Evolutionary conservation across 176 grass and related monocot species (phyloP).

Genomic region (Avena atlantica): DNA sequence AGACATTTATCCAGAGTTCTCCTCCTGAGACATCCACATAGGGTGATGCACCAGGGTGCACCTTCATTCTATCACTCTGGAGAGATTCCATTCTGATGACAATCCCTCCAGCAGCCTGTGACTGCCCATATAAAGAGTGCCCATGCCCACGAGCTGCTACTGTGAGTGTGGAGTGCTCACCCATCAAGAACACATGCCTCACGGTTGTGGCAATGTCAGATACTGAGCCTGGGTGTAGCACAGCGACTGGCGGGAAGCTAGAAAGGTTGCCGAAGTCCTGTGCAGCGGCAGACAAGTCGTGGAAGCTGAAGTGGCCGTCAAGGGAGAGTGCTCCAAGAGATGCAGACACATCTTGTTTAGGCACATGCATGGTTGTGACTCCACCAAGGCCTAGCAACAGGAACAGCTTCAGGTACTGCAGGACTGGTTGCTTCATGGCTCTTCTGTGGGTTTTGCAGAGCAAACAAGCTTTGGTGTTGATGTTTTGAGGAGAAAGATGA

Average conservation of each 20-base stretch:
- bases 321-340: conserved; percentile 54
- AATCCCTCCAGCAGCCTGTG: conserved; percentile 73
- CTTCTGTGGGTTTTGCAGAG: background rate
- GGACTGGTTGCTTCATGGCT: conserved; percentile 50
- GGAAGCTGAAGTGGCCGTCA: conserved; percentile 63
- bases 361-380: conserved; percentile 52
- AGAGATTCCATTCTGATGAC: conserved; percentile 78
- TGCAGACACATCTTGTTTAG: conserved; percentile 30
- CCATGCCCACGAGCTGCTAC: conserved; percentile 83
- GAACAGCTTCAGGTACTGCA: conserved; percentile 57
- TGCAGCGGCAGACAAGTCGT: conserved; percentile 59
- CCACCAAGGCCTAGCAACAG: conserved; percentile 55
- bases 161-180: conserved; percentile 56
- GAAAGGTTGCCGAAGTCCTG: conserved; percentile 74
- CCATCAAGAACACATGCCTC: conserved; percentile 61
- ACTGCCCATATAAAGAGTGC: conserved; percentile 88
- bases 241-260: conserved; percentile 49
- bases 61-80: conserved; percentile 28
- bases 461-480: conserved; percentile 13
- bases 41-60: conserved; percentile 55
- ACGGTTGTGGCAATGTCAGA: conserved; percentile 61
- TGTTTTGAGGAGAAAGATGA: conserved; percentile 43
- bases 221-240: conserved; percentile 66
- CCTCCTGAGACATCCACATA: conserved; percentile 82
- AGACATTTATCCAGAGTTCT: conserved; percentile 82